Evolutionary conservation across 1,284 basidiomycete species (phyloP), one percentile per base, ranked within the genome.

Genomic region (Trametes sp.): DNA sequence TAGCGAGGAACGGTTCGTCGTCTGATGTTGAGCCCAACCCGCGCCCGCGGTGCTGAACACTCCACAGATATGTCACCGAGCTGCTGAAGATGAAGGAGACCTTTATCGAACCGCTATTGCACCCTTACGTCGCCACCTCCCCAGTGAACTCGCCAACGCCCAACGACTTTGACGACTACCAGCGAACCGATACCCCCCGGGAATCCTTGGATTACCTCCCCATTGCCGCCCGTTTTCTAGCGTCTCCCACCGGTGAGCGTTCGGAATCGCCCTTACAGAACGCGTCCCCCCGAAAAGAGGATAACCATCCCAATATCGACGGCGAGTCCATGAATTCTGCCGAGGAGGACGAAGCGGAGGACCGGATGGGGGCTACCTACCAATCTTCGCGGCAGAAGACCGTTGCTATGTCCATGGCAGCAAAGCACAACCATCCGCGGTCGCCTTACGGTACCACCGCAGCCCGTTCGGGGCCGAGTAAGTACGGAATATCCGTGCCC

Each of bases 71-170:
- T 75, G 95, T 98, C 29, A 84, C 84, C 67, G 96, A 98, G 72
- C 84, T 98, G 9, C 78, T 90, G 71, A 94, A 92, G 77, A 90
- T 98, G 82, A 96, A 94, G 77, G 94, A 96, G 65, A 93, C 93
- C 0, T 98, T 98, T 73, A 92, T 96, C 72, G 90, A 93, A 65
- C 89, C 94, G 4, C 85, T 98, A 21, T 85, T 99, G 8, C 95
- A 98, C 75, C 93, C 92, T 65, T 88, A 85, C 78, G 84, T 90
- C 21, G 61, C 64, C 10, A 33, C 19, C 55, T 73, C 82, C 52
- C 78, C 88, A n/a, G 78, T 85, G 66, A 67, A 80, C 42, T 89
- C 85, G 14, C 86, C 84, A 31, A 83, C 84, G 10, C 84, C 83
- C 48, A 67, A 85, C 48, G 88, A 90, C 54, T 38, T 62, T 35